Evolutionary conservation across 2,329 filamentous ascomycete genomes (phyloP), one percentile per base, ranked within the genome.

Genomic region (Exserohilum rostratum): DNA sequence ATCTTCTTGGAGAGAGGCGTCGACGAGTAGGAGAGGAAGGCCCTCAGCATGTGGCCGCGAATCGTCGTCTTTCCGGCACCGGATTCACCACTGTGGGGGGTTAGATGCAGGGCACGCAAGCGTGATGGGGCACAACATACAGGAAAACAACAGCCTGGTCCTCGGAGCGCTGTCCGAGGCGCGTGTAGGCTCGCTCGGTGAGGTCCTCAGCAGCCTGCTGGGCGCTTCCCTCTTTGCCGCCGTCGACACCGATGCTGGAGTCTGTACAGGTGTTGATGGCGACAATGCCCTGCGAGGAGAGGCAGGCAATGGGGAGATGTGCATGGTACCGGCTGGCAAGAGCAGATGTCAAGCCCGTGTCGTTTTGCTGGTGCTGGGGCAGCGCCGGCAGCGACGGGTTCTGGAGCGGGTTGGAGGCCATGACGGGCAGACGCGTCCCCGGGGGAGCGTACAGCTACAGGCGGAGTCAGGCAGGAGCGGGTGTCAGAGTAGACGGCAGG

Each of bases 1-100:
- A 97, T 83, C 76, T 97, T 99, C 63, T 88, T 91, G 1, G 93
- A 98, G 3, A 99, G 80, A 0, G 95, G 95, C 11, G 95, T 98
- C 0, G 91, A 92, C 2, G 93, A 95, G 74, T 93, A 96, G 68
- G 89, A 89, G 27, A 99, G 85, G 48, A 99, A 83, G 1, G 93
- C 86, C 20, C 92, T 89, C 40, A 99, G 81, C 50, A 97, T 81
- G 74, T 98, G 95, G 38, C 91, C 90, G 58, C 95, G 89, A 68
- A 98, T 82, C 0, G 95, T 99, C 0, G 95, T 97, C 80, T 99
- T 99, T 67, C 95, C 95, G 29, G 95, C 88, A 40, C 95, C 95
- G 53, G 92, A 96, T 83, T 99, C 95, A 76, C 95, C 95, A 63
- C 93, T 97, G 39, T 9, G 2, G 0, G 2, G 27, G 39, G 49